phyloP scores from a whole-genome alignment of 768 basidiomycete genomes.

The Floccularia luteovirens region DNA sequence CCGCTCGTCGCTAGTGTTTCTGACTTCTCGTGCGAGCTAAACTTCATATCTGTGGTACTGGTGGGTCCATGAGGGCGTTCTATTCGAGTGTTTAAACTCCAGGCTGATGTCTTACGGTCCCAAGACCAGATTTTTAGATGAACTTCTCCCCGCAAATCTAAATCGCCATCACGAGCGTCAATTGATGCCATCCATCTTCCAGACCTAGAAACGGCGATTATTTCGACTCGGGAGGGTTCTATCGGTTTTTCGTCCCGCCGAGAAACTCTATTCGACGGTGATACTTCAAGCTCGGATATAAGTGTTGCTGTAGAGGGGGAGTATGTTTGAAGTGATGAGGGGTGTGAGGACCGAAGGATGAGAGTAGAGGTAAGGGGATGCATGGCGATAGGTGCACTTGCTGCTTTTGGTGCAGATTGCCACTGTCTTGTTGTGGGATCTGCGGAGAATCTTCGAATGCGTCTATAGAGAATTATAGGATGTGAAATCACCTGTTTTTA shows the following conservation, averaged over 20 bases:
- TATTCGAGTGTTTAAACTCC: constrained; percentile 82
- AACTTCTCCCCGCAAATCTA: constrained; percentile 56
- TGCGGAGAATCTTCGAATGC: constrained; percentile 8
- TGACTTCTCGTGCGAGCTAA: constrained; percentile 35
- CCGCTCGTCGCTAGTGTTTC: constrained; percentile 65
- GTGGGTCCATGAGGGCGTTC: constrained; percentile 77
- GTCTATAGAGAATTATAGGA: constrained; percentile 2
- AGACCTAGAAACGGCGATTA: constrained; percentile 53
- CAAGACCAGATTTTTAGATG: constrained; percentile 92
- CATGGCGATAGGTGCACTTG: constrained; percentile 59
- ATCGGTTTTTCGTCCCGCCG: constrained; percentile 70
- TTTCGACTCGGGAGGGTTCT: constrained; percentile 71
- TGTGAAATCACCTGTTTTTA: constrained; percentile 60
- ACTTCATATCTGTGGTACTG: constrained; percentile 57
- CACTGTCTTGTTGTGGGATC: constrained; percentile 21
- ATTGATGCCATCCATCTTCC: constrained; percentile 91
- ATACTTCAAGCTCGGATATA: constrained; percentile 83
- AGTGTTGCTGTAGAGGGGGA: constrained; percentile 65
- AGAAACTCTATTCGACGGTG: constrained; percentile 88
- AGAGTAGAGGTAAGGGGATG: constrained; percentile 70
- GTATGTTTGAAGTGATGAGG: constrained; percentile 91
- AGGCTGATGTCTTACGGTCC: constrained; percentile 53
- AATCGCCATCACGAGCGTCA: constrained; percentile 66
- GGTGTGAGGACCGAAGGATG: constrained; percentile 88
- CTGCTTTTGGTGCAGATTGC: constrained; percentile 30